phyloP scores from a whole-genome alignment of 2,329 filamentous ascomycete species.

The Calonectria crousiana region DNA sequence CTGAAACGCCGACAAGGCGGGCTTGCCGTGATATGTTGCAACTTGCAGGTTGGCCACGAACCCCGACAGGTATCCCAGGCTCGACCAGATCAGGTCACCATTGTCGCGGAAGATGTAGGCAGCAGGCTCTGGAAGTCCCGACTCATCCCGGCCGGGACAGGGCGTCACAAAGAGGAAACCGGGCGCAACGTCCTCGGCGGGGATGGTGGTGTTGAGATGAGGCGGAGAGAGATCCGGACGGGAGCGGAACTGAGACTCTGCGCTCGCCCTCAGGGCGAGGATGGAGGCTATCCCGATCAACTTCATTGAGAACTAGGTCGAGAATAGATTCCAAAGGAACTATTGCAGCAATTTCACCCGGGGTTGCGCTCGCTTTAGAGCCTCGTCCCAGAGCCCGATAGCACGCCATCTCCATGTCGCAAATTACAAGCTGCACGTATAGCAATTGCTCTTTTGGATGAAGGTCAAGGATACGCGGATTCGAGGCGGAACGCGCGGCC shows the following conservation, averaged over 20 bases:
- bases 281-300: background rate
- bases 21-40: conserved; percentile 60
- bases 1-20: conserved; percentile 65
- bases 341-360: background rate
- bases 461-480: conserved; percentile 1
- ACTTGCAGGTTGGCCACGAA: conserved; percentile 66
- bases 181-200: conserved; percentile 50
- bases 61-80: conserved; percentile 63
- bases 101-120: conserved; percentile 67
- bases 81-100: conserved; percentile 69
- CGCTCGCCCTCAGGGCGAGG: conserved; percentile 16
- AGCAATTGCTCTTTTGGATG: background rate
- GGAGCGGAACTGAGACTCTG: conserved; percentile 39
- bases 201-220: conserved; percentile 54
- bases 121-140: conserved; percentile 57
- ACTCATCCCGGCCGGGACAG: conserved; percentile 47
- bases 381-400: background rate
- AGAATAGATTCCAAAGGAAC: too few species aligned
- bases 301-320: conserved; percentile 16
- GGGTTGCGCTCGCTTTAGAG: background rate
- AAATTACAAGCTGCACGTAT: conserved; percentile 12
- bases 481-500: conserved; percentile 15
- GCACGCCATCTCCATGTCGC: conserved; percentile 25
- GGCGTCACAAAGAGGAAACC: conserved; percentile 59
- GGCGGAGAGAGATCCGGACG: conserved; percentile 35